These are phyloP conservation scores for Cryptococcus sp. DNA, from an alignment of 1,284 basidiomycete genomes.

Conservation along the genomic window DNA sequence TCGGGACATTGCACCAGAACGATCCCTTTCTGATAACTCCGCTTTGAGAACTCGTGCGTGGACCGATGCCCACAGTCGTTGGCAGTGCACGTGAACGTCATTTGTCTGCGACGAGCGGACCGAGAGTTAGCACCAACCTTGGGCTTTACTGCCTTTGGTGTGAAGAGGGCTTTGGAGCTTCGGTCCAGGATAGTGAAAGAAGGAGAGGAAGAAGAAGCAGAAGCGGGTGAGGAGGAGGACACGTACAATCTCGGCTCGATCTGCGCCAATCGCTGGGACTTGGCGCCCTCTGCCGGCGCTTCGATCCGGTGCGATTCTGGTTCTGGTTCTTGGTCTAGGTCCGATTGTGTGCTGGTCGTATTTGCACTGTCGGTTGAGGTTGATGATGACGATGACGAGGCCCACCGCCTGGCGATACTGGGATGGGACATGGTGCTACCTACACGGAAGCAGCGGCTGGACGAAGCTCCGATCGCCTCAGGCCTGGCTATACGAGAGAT, in stretches of 20 bases:
- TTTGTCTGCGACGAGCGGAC: constrained; percentile 49
- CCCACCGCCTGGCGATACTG: too few species aligned
- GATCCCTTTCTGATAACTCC: constrained; percentile 82
- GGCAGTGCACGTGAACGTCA: constrained; percentile 89
- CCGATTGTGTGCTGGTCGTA: too few species aligned
- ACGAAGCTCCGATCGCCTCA: too few species aligned
- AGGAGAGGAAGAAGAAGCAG: too few species aligned
- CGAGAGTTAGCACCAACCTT: background rate
- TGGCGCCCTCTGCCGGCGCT: constrained; percentile 22
- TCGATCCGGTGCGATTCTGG: constrained; percentile 19
- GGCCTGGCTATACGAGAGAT: too few species aligned
- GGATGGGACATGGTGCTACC: too few species aligned
- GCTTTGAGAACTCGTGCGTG: constrained; percentile 82
- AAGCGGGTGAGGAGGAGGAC: background rate
- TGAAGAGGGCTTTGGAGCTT: too few species aligned
- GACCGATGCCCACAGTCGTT: constrained; percentile 75
- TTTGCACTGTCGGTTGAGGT: too few species aligned
- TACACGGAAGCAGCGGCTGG: too few species aligned
- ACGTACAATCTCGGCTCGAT: constrained; percentile 46
- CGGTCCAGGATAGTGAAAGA: too few species aligned
- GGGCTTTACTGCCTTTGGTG: too few species aligned
- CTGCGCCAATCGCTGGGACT: constrained; percentile 35
- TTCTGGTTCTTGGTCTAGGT: background rate
- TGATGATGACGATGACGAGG: too few species aligned
- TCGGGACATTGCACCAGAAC: constrained; percentile 90